phyloP scores from a whole-genome alignment of 495 filamentous ascomycete genomes.

The Lentithecium fluviatile region DNA sequence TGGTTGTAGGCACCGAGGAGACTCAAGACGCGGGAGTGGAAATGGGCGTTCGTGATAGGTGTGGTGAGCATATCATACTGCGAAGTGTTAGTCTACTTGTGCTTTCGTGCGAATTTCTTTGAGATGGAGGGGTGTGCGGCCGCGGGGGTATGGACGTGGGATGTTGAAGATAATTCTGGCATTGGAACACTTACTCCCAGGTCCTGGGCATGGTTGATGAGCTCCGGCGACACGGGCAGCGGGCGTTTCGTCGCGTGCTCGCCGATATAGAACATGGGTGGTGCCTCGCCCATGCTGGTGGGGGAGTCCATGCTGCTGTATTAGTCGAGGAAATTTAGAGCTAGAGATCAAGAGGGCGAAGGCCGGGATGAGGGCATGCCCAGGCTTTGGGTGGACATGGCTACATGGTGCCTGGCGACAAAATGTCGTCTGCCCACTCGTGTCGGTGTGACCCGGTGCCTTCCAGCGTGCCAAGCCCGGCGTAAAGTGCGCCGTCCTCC shows the following conservation, averaged over 20 bases:
- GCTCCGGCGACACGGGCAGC: slow-evolving; percentile 58
- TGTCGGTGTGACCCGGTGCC: not conserved
- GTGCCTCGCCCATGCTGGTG: slow-evolving; percentile 54
- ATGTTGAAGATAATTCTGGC: not conserved
- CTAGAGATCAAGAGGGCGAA: no score
- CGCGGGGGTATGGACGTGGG: not conserved
- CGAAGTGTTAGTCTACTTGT: slow-evolving; percentile 12
- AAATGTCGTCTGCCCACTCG: slow-evolving; percentile 1
- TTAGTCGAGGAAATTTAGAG: no score
- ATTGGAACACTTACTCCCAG: slow-evolving; percentile 52
- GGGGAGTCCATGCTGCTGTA: slow-evolving; percentile 32
- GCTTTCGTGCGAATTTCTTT: not conserved
- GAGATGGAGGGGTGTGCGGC: not conserved
- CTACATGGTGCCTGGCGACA: slow-evolving; percentile 7
- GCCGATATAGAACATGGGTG: slow-evolving; percentile 72
- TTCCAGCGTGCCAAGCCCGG: not conserved
- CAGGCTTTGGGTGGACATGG: no score
- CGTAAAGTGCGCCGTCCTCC: not conserved
- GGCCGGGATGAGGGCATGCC: no score
- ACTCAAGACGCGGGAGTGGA: slow-evolving; percentile 71
- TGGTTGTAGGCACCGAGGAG: slow-evolving; percentile 46
- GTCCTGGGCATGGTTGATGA: slow-evolving; percentile 68
- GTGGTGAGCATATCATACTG: slow-evolving; percentile 93
- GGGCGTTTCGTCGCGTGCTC: slow-evolving; percentile 74
- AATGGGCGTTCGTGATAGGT: slow-evolving; percentile 79